Evolutionary conservation across 2,329 filamentous ascomycete species (phyloP), one percentile per base, ranked within the genome.

Genomic region (Berkeleyomyces basicola): DNA sequence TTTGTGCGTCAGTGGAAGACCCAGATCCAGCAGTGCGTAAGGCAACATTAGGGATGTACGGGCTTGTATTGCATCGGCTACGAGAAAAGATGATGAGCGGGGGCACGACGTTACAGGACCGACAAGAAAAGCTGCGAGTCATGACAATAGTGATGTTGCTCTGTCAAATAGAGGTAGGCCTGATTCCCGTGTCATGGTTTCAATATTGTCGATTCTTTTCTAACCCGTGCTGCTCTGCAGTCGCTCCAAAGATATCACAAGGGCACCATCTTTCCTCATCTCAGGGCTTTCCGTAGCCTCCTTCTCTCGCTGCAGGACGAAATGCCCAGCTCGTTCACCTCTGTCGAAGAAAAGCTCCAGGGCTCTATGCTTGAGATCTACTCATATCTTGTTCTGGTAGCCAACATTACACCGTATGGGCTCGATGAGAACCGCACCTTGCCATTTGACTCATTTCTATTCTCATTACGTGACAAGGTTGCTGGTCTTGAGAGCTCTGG

Each of bases 81-180:
- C 53, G 63, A 5, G 63, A 62, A 42, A 61, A 62, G 33, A 64
- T 64, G 63, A 64, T 46, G n/a, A n/a, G 59, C 11, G 51, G 40
- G 39, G 42, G 40, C 14, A 31, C 11, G 3, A 40, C 11, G 14
- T 33, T 62, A 14, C 63, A 64, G 16, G 40, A 47, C 16, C 51
- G 63, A 51, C 63, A 61, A 43, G 59, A 64, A 11, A 64, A 64
- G 33, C 47, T 64, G 23, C 53, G 59, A 2, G 58, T 60, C 3
- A 64, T 64, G 63, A 64, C 63, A 4, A 62, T 64, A 23, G 60
- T 64, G 16, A 64, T 64, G 63, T 57, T 64, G n/a, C 39, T 64
- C 4, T 64, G 63, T 10, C 63, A 64, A 16, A 64, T 64, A 7
- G 63, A 64, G 59, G 63, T 64, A 43, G 47, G 53, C 31, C 3